Conservation (phyloP, 1,284 basidiomycete species). For the Vanrija sp. region DNA sequence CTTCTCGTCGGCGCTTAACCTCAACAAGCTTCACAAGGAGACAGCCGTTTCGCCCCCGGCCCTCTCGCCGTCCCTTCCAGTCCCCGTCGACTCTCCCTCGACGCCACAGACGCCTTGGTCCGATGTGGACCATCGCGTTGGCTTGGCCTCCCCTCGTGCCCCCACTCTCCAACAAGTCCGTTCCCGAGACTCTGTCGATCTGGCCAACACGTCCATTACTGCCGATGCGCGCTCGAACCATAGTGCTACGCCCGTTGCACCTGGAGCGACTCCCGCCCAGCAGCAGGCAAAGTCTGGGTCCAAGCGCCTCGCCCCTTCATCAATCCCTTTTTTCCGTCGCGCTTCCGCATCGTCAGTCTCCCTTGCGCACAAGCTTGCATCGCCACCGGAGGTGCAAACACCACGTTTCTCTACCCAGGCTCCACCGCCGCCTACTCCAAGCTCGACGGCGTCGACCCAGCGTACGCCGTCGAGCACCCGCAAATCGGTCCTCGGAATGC, state of each 20-base stretch:
- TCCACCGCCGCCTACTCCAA: constrained; percentile 1
- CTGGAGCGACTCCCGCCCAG: constrained; percentile 7
- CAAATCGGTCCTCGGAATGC: constrained; percentile 54
- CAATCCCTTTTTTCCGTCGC: constrained; percentile 92
- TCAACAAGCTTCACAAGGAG: constrained; percentile 56
- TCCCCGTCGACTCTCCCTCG: constrained; percentile 5
- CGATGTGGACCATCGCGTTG: constrained; percentile 17
- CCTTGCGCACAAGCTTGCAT: constrained; percentile 16
- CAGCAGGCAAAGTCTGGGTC: constrained; percentile 21
- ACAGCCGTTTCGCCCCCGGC: constrained; percentile 1
- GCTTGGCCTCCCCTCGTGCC: constrained; percentile 21
- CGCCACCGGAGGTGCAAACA: constrained; percentile 8
- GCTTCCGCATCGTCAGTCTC: constrained; percentile 73
- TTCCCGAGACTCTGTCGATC: constrained; percentile 12
- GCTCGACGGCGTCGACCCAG: constrained; percentile 9
- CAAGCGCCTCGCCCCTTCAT: constrained; percentile 78
- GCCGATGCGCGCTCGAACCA: constrained; percentile 20
- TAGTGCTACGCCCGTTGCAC: constrained; percentile 23
- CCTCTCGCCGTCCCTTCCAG: neutral
- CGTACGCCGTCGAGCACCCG: constrained; percentile 26
- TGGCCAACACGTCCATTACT: neutral
- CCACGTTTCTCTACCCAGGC: constrained; percentile 15
- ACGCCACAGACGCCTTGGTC: constrained; percentile 33
- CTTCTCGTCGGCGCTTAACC: constrained; percentile 82
- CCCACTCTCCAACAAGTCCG: constrained; percentile 9